Percentiles rank a stretch among this genome's conserved stretches.
Evolutionary conservation across 129 eudicot genomes (phyloP).

Genomic region (Glebionis coronaria): DNA sequence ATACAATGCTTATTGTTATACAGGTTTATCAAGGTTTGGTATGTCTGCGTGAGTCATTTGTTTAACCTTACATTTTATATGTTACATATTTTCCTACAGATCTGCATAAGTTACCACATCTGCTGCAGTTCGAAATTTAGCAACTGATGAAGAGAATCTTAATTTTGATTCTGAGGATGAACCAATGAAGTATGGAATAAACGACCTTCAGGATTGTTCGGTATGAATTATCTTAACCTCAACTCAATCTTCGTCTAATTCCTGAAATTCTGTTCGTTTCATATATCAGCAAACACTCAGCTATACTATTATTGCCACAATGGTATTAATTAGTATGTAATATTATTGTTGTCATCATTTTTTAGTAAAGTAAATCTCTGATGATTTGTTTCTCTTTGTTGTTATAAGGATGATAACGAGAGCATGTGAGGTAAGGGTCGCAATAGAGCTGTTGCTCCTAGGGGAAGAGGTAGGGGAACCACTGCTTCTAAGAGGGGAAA

Average conservation of each 20-base stretch:
- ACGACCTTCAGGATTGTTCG: slow-evolving; percentile 65
- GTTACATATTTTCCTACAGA: slow-evolving; percentile 33
- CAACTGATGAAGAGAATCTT: slow-evolving; percentile 69
- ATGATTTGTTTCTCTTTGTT: background rate
- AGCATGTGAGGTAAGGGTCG: slow-evolving; percentile 57
- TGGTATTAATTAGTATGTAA: background rate
- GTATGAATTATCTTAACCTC: slow-evolving; percentile 40
- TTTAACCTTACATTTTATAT: no score
- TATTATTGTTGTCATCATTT: background rate
- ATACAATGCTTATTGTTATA: no score
- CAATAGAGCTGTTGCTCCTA: slow-evolving; percentile 78
- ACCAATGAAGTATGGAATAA: slow-evolving; percentile 41
- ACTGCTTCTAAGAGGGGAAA: slow-evolving; percentile 61
- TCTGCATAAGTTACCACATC: slow-evolving; percentile 84
- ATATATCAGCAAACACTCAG: background rate
- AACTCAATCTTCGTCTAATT: background rate
- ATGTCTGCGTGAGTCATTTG: no score
- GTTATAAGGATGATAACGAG: slow-evolving; percentile 54
- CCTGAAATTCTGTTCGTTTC: no score
- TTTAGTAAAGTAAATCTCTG: background rate
- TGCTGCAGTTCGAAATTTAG: slow-evolving; percentile 63
- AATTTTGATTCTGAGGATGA: slow-evolving; percentile 79
- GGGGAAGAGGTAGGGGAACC: slow-evolving; percentile 83
- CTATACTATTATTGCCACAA: background rate
- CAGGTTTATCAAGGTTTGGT: no score